Evolutionary conservation across 306 rosid species (phyloP), one percentile per base, ranked within the genome.

Genomic region (Urtica urens): DNA sequence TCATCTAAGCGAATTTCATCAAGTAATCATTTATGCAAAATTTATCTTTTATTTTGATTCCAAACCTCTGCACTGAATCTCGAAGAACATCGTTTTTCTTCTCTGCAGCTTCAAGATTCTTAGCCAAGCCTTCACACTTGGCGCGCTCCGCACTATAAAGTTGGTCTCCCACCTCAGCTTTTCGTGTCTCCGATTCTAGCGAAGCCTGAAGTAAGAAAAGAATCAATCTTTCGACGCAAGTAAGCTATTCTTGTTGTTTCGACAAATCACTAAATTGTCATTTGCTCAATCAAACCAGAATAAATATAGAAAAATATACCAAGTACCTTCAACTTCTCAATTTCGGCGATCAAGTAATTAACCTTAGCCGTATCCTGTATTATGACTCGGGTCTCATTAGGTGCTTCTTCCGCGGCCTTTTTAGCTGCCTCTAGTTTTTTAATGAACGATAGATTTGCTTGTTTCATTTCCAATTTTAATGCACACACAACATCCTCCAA

Each of bases 331-430:
- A 90, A 73, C 74, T 64, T 81, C 60, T 69, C 80, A 59, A 90
- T 73, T 70, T 81, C 95, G 30, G 81, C 70, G 61, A 63, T 58
- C 62, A 90, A 75, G 31, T 83, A 73, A 63, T 77, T 75, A 53
- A 90, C 71, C 79, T 79, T 90, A 71, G 75, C 85, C 10, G 83
- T 81, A 67, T 90, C 99, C 73, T 85, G 81, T 39, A 90, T 41
- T 33, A 85, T 57, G 46, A 90, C 81, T 50, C 84, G 94, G 72
- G 95, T 90, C 73, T 85, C 99, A 81, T 85, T 85, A 63, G 99
- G 95, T 54, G 95, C 95, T 67, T 90, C 95, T 73, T 81, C 70
- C 50, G 81, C 75, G 61, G 94, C 95, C 64, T 90, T 90, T 61
- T 53, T 67, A 55, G 92, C 83, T 4, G 76, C 85, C 67, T 85